Evolutionary conservation across 148 eudicot species (phyloP), one percentile per base, ranked within the genome.

Genomic region (Pharnaceum exiguum): DNA sequence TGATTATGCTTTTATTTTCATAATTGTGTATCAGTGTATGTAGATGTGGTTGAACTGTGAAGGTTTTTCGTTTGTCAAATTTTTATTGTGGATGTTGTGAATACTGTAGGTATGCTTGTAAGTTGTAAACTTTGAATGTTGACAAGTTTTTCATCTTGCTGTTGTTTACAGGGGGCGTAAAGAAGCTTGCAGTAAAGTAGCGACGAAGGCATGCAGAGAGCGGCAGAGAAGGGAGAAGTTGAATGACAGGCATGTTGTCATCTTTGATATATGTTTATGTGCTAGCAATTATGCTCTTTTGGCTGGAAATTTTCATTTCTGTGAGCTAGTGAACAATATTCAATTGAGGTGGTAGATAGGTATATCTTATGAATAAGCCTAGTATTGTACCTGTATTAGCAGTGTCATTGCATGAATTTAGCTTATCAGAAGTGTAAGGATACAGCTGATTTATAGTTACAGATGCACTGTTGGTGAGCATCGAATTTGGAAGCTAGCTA

Each of bases 191-290:
- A 57, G 73, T 78, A 79, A 78, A 57, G 51, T 68, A 12, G 80
- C 71, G 60, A 75, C 71, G 11, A 89, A 89, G 78, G 93, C 96
- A 48, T 82, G 83, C 33, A 89, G 96, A 51, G 96, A 89, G 84
- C 82, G 84, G 69, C 56, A 72, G 59, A 69, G 96, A 15, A 82
- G 96, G 67, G 96, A 85, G 52, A 85, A 65, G 40, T 70, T 89
- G 79, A 89, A 89, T 46, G 93, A 89, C 61, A 85, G 89, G 96
- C 66, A 85, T 47, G 69, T 17, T 23, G 57, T 57, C 32, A 29
- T 28, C 49, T 22, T 7, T 4, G 19, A 21, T 23, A 22, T 3
- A 37, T 15, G 10, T 0, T 15, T 9, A n/a, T 42, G 7, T 5
- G 3, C 12, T 2, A 30, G 47, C 22, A 2, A 26, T 5, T 15